Conservation (phyloP, 2,329 filamentous ascomycete species). For the Penicillium sp. region DNA sequence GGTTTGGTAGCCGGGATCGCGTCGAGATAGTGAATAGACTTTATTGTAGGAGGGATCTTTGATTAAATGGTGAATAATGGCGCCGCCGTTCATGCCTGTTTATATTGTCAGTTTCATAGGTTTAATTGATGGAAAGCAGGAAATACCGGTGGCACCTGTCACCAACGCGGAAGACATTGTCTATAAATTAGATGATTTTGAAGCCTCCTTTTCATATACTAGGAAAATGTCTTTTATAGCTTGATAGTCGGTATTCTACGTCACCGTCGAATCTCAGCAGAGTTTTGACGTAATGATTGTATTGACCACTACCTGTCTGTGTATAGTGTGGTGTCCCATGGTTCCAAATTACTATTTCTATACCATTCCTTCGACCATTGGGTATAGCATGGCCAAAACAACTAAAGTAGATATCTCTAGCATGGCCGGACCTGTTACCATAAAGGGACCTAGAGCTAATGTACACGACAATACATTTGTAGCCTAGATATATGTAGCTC, state of each 20-base stretch:
- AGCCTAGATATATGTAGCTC: no score
- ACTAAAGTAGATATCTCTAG: no score
- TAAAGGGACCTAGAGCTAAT: no score
- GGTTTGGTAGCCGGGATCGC: conserved; percentile 36
- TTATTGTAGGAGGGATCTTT: conserved; percentile 36
- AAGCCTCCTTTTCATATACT: neutral
- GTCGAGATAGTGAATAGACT: conserved; percentile 41
- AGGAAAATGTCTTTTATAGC: neutral
- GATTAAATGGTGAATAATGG: conserved; percentile 39
- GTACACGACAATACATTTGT: no score
- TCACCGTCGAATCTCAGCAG: neutral
- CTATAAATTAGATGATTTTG: neutral
- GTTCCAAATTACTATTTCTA: no score
- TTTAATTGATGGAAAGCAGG: neutral
- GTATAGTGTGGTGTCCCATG: no score
- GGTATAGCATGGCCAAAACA: no score
- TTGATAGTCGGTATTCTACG: neutral
- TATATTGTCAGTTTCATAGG: neutral
- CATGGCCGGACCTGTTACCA: no score
- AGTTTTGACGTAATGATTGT: neutral
- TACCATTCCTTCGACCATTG: no score
- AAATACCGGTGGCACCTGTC: neutral
- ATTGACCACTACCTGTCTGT: neutral
- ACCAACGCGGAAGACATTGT: neutral
- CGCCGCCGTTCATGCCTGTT: conserved; percentile 40